These are phyloP conservation scores for Dinochytrium kinnereticum DNA, from an alignment of 371 early-diverging fungal genomes.

Conservation along the genomic window DNA sequence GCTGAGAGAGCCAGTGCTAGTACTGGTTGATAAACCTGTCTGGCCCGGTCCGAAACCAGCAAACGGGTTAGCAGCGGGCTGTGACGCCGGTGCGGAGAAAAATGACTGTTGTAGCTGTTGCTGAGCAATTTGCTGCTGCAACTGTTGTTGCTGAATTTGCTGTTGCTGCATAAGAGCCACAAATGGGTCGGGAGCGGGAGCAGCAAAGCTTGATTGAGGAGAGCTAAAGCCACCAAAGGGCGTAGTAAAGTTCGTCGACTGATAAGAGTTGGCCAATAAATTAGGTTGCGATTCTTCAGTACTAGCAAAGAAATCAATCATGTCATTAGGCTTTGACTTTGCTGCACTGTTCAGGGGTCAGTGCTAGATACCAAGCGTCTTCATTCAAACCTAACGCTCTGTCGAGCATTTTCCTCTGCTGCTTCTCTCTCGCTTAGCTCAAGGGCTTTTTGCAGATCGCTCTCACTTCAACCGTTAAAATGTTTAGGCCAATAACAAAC, in stretches of 20 bases:
- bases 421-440: constrained; percentile 67
- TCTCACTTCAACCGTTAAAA: constrained; percentile 47
- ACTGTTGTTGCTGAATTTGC: constrained; percentile 53
- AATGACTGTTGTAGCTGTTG: constrained; percentile 39
- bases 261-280: constrained; percentile 43
- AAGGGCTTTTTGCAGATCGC: constrained; percentile 62
- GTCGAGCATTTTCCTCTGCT: constrained; percentile 44
- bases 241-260: constrained; percentile 22
- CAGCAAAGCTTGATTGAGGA: constrained; percentile 44
- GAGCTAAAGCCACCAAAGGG: not conserved
- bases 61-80: constrained; percentile 27
- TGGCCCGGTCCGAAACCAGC: constrained; percentile 30
- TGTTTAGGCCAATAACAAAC: no score
- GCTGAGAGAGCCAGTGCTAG: constrained; percentile 23
- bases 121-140: constrained; percentile 34
- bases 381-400: constrained; percentile 16
- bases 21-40: constrained; percentile 16
- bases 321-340: constrained; percentile 32
- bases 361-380: constrained; percentile 19
- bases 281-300: constrained; percentile 42
- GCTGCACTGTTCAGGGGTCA: not conserved
- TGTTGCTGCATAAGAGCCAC: constrained; percentile 63
- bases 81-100: constrained; percentile 32
- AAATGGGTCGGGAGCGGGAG: constrained; percentile 48
- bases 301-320: constrained; percentile 60